Evolutionary conservation across 1,284 basidiomycete genomes (phyloP), one percentile per base, ranked within the genome.

Genomic region (Ustilago curta): DNA sequence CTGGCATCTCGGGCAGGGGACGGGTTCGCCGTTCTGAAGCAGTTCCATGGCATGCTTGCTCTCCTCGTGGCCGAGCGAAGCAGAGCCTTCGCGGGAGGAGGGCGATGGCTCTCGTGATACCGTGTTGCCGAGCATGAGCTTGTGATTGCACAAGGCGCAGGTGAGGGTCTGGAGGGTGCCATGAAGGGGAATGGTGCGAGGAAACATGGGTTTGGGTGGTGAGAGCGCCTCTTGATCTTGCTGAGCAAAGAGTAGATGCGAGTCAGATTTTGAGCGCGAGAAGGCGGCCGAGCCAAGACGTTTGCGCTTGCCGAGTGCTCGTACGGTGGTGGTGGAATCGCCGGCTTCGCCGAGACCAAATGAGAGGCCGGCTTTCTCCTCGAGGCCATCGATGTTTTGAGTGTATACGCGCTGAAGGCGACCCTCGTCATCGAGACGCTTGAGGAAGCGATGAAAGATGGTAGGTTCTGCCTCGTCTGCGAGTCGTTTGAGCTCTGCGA

Each of bases 321-420:
- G 45, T 3, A 75, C 61, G 11, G 77, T 78, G 49, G 52, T 65
- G 18, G 70, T 76, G 16, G 74, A 74, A 35, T 78, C 77, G 21
- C 70, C 70, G 3, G 56, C 67, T 32, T 70, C 63, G 14, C 82
- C 82, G 4, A 85, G 70, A 8, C 84, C 84, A 43, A 97, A 83
- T 16, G 79, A 70, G 23, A 85, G 88, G 0, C 95, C 95, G 1
- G 90, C 90, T 59, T 89, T 88, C 77, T 91, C 91, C 84, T 97
- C 95, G 21, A 97, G 87, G 7, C 93, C 94, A 85, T 97, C 95
- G 54, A 97, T 95, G 83, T 97, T 97, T 85, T 97, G 95, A 0
- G 95, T 97, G 85, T 97, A 97, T 3, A 91, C 92, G 56, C 95
- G 90, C 31, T 96, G 86, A 1, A 98, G 87, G 81, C 92, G 94